Evolutionary conservation across 495 filamentous ascomycete genomes (phyloP), one percentile per base, ranked within the genome.

Genomic region (Aspergillus taichungensis): DNA sequence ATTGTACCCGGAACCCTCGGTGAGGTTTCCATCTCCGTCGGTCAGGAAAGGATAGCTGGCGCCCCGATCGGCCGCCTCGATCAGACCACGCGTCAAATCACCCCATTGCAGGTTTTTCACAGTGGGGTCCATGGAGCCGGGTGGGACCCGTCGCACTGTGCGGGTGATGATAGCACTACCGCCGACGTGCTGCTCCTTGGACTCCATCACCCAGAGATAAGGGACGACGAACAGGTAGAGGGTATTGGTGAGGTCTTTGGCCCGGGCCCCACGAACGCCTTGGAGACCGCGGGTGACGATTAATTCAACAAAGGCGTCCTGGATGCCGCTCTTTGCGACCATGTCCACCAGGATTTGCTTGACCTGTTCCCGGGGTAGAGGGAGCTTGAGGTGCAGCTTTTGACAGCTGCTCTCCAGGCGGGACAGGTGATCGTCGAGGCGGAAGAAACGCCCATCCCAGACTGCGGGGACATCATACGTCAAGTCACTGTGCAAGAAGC

Each of bases 31-130:
- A 33, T 67, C 63, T 3, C 63, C 62, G 30, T 67, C 63, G 1
- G 63, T 65, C 1, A 67, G 45, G 45, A 67, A 62, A 3, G 62
- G 61, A 41, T 63, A 64, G 7, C 32, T 44, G 1, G 56, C 49
- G 44, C 62, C 56, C 7, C 56, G 53, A 46, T 59, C 56, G 1
- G 30, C 14, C 11, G 56, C 56, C 30, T 67, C 64, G 24, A 60
- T 49, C 29, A 64, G 32, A 7, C 55, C 64, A 0, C 64, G 64
- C 8, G 49, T 55, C 43, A 67, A 41, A 43, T 67, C 64, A 6
- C 64, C 64, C 64, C 62, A 67, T 48, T 67, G 64, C 42, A 67
- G 44, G 37, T 68, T 68, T 52, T 68, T 68, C 33, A 68, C 43
- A n/a, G 63, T 68, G 2, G 64, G 64, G 37, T 68, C 64, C 18